A percentile compares a stretch with the other conserved stretches of the same genome.
Conservation (phyloP, 257 asterid genomes). For the Salvia hispanica region DNA sequence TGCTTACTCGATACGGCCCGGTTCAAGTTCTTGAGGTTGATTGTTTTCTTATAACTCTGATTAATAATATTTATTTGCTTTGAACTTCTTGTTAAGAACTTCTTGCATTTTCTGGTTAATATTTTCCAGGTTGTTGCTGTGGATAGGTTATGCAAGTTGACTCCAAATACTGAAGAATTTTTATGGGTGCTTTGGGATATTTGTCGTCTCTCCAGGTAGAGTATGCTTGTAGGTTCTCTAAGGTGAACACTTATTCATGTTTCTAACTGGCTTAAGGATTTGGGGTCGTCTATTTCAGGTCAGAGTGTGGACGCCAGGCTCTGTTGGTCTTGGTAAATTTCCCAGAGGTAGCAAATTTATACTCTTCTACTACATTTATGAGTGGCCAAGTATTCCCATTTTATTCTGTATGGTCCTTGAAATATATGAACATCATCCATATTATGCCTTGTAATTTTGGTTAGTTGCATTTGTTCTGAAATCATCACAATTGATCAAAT, state of each 20-base stretch:
- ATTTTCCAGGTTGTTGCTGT: slow-evolving; percentile 65
- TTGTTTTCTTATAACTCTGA: neutral
- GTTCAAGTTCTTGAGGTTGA: neutral
- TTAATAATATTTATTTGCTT: slow-evolving; percentile 5
- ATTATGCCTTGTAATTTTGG: neutral
- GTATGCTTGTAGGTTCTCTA: slow-evolving; percentile 30
- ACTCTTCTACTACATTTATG: slow-evolving; percentile 20
- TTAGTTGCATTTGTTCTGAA: slow-evolving; percentile 8
- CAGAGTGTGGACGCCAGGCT: slow-evolving; percentile 95
- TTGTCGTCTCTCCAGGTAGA: slow-evolving; percentile 88
- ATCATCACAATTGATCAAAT: slow-evolving; percentile 19
- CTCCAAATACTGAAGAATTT: slow-evolving; percentile 83
- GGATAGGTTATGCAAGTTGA: slow-evolving; percentile 65
- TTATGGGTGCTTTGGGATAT: slow-evolving; percentile 96
- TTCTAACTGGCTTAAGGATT: slow-evolving; percentile 24
- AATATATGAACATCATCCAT: slow-evolving; percentile 19
- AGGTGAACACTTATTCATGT: slow-evolving; percentile 16
- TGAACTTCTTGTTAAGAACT: slow-evolving; percentile 14
- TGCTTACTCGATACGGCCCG: slow-evolving; percentile 8
- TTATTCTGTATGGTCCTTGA: slow-evolving; percentile 16
- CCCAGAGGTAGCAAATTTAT: slow-evolving; percentile 69
- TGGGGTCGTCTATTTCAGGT: slow-evolving; percentile 53
- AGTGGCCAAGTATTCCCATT: slow-evolving; percentile 24
- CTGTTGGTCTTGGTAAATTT: slow-evolving; percentile 80
- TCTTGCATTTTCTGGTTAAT: slow-evolving; percentile 30